Conservation (phyloP, 2,329 filamentous ascomycete genomes). For the Lasiodiplodia citricola region DNA sequence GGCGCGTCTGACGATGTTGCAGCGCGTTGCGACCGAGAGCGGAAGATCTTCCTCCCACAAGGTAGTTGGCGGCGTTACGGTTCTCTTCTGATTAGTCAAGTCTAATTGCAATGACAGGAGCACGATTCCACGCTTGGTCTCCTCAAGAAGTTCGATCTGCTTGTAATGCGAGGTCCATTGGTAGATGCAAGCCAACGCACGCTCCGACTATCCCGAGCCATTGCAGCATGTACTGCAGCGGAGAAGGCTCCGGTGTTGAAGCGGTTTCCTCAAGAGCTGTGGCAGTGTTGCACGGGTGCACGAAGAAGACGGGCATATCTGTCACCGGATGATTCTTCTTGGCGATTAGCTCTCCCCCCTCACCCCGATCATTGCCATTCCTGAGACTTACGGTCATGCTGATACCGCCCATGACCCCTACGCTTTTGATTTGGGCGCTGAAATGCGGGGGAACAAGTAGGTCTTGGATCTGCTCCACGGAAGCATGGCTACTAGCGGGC, state of each 20-base stretch:
- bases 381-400: constrained; percentile 40
- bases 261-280: constrained; percentile 71
- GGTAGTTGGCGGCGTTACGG: constrained; percentile 25
- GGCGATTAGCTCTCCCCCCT: constrained; percentile 2
- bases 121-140: constrained; percentile 3
- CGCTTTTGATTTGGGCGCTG: constrained; percentile 38
- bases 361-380: neutral
- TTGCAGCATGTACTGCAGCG: constrained; percentile 76
- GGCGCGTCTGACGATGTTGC: constrained; percentile 17
- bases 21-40: constrained; percentile 9
- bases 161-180: constrained; percentile 40
- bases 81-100: constrained; percentile 13
- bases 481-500: constrained; percentile 27
- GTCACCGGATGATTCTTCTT: constrained; percentile 79
- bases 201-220: constrained; percentile 90
- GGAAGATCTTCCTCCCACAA: constrained; percentile 13
- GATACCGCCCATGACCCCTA: constrained; percentile 48
- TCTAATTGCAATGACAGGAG: constrained; percentile 24
- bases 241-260: constrained; percentile 40
- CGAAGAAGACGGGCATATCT: constrained; percentile 80
- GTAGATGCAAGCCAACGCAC: constrained; percentile 78
- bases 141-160: constrained; percentile 19
- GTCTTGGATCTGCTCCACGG: constrained; percentile 42
- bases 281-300: constrained; percentile 90
- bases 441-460: constrained; percentile 43